These are phyloP conservation scores for Diplodia corticola DNA, from an alignment of 2,329 filamentous ascomycete species.

Conservation along the genomic window DNA sequence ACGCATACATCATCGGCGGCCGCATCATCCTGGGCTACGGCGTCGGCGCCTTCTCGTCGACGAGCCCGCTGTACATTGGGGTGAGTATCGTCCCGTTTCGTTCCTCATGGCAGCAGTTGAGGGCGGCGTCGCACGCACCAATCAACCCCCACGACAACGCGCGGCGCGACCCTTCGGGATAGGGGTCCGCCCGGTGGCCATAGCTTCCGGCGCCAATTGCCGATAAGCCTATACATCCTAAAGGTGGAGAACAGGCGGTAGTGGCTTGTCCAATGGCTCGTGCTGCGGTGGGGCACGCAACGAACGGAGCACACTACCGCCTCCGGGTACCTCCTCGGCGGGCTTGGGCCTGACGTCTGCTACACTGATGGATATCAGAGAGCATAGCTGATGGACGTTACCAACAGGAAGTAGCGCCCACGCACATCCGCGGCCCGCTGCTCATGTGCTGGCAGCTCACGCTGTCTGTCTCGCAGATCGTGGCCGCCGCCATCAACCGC, in stretches of 20 bases:
- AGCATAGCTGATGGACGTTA: neutral
- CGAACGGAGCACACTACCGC: neutral
- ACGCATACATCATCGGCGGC: constrained; percentile 19
- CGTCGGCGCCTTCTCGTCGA: constrained; percentile 44
- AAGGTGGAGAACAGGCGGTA: neutral
- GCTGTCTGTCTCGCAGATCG: constrained; percentile 41
- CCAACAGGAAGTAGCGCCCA: constrained; percentile 34
- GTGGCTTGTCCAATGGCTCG: neutral
- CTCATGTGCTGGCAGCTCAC: constrained; percentile 46
- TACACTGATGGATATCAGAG: neutral
- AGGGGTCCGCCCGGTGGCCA: constrained; percentile 4
- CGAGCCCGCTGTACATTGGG: constrained; percentile 43
- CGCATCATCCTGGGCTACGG: constrained; percentile 33
- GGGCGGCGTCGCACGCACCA: neutral
- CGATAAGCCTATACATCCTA: neutral
- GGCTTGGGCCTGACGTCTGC: neutral
- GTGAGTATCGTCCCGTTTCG: constrained; percentile 17
- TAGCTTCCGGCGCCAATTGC: neutral
- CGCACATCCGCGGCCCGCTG: constrained; percentile 36
- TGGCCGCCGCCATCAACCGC: constrained; percentile 39
- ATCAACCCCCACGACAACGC: neutral
- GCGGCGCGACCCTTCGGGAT: neutral
- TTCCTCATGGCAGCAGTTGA: too few relatives aligned
- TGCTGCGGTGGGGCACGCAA: neutral
- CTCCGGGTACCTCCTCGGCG: neutral